A percentile compares a stretch with the other conserved stretches of the same genome.
Conservation (phyloP, 257 asterid genomes). For the Rehmannia glutinosa region DNA sequence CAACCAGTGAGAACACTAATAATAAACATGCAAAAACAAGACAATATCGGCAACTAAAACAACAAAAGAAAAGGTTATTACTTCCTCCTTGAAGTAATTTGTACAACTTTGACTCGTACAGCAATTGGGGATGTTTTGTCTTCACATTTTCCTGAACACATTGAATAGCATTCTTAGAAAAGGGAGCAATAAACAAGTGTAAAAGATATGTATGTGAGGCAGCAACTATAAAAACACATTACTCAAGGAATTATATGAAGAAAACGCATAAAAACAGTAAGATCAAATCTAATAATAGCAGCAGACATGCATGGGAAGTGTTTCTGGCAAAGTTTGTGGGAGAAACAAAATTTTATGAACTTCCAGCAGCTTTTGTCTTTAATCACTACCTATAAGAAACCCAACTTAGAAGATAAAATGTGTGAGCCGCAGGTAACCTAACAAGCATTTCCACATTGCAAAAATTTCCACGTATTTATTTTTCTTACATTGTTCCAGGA, state of each 20-base stretch:
- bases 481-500: background rate
- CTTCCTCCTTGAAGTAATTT: slow-evolving; percentile 70
- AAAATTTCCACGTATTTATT: background rate
- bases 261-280: background rate
- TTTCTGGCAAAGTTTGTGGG: background rate
- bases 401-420: background rate
- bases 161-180: background rate
- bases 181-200: background rate
- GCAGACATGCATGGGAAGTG: background rate
- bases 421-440: background rate
- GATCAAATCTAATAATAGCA: background rate
- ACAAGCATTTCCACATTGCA: background rate
- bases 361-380: background rate
- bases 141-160: slow-evolving; percentile 58
- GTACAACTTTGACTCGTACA: slow-evolving; percentile 64
- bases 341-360: background rate
- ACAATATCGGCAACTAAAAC: slow-evolving; percentile 10
- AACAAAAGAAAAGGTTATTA: slow-evolving; percentile 22
- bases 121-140: slow-evolving; percentile 66
- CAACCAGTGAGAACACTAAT: slow-evolving; percentile 19
- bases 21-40: slow-evolving; percentile 3
- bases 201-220: background rate
- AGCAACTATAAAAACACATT: background rate
- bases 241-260: background rate
- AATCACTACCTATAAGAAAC: background rate